These are phyloP conservation scores for Geosmithia putterillii DNA, from an alignment of 2,329 filamentous ascomycete species.

Conservation along the genomic window DNA sequence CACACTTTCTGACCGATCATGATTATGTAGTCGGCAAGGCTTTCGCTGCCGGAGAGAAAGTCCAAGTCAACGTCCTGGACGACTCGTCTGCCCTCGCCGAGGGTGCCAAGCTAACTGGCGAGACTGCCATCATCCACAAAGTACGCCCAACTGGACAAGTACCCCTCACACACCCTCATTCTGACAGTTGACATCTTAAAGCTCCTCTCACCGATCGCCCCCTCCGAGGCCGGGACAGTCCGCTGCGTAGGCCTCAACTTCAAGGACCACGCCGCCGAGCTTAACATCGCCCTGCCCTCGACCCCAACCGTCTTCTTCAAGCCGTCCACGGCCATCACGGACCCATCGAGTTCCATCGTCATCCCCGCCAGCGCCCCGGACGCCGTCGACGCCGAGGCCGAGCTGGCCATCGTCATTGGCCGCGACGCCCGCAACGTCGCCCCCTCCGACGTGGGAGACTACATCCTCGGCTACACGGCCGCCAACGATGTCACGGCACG, in stretches of 20 bases:
- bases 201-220: constrained; percentile 6
- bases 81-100: constrained; percentile 9
- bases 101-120: constrained; percentile 12
- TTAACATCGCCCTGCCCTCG: constrained; percentile 7
- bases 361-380: constrained; percentile 32
- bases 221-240: constrained; percentile 5
- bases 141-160: too few relatives aligned
- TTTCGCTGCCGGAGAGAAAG: constrained; percentile 5
- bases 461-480: constrained; percentile 43
- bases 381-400: constrained; percentile 35
- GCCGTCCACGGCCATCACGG: constrained; percentile 24
- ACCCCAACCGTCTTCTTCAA: constrained; percentile 26
- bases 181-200: neutral
- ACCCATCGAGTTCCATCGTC: constrained; percentile 24
- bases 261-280: constrained; percentile 15
- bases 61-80: constrained; percentile 9
- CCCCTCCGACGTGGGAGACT: constrained; percentile 31
- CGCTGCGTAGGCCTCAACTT: constrained; percentile 37
- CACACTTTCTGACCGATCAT: neutral
- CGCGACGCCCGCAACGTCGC: constrained; percentile 32
- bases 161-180: neutral
- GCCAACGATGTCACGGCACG: constrained; percentile 43
- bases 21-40: constrained; percentile 8
- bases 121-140: constrained; percentile 14
- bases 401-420: constrained; percentile 36